Conservation (phyloP, 805 yeast genomes). For the Saccharomycopsis malanga region DNA sequence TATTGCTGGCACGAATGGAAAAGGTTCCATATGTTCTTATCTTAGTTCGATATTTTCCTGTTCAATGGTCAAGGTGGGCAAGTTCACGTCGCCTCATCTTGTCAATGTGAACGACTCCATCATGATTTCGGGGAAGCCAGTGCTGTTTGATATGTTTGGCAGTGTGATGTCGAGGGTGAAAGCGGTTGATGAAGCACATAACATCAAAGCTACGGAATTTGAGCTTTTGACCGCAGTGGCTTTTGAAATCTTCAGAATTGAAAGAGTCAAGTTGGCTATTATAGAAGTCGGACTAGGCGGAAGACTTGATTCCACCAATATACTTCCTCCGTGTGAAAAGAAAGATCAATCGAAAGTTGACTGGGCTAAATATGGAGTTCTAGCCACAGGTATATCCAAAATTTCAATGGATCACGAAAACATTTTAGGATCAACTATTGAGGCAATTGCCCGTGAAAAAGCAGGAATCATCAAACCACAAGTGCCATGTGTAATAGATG, state of each 20-base stretch:
- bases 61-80: conserved; percentile 42
- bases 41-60: conserved; percentile 40
- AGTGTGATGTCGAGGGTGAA: conserved; percentile 38
- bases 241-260: conserved; percentile 58
- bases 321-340: conserved; percentile 30
- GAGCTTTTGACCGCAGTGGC: conserved; percentile 85
- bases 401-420: conserved; percentile 82
- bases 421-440: conserved; percentile 60
- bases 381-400: conserved; percentile 72
- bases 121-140: conserved; percentile 52
- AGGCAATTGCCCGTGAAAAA: conserved; percentile 67
- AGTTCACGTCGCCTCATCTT: conserved; percentile 87
- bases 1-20: conserved; percentile 95
- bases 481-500: conserved; percentile 66
- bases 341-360: conserved; percentile 18
- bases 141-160: conserved; percentile 40
- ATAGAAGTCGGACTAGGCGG: conserved; percentile 97
- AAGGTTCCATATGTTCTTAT: conserved; percentile 88
- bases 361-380: conserved; percentile 31
- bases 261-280: conserved; percentile 63
- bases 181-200: conserved; percentile 32
- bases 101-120: conserved; percentile 70
- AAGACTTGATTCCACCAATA: conserved; percentile 80
- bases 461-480: conserved; percentile 73
- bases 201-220: conserved; percentile 75